Evolutionary conservation across 352 stramenopile species (phyloP).

Genomic region (Elongisporangium senticosum): DNA sequence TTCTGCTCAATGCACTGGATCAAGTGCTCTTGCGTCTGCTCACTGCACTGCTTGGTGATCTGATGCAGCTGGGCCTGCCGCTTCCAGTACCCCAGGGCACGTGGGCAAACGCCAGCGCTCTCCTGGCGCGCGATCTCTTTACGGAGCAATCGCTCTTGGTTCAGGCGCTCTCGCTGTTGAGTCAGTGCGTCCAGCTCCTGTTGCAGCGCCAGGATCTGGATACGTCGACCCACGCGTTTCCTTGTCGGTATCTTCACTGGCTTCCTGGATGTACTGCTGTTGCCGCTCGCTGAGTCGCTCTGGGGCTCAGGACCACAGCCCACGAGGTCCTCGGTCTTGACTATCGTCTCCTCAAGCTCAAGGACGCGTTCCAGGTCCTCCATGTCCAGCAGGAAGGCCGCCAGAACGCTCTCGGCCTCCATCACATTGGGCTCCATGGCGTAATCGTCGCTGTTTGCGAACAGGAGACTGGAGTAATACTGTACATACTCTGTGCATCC

Average conservation of each 20-base stretch:
- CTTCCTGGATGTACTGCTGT: neutral
- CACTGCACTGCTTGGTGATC: neutral
- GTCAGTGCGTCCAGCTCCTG: neutral
- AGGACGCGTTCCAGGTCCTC: neutral
- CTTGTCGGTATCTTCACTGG: neutral
- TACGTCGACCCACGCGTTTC: neutral
- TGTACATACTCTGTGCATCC: too few species aligned
- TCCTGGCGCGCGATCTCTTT: neutral
- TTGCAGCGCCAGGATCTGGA: neutral
- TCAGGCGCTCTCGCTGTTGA: neutral
- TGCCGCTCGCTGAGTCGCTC: neutral
- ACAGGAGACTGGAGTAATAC: neutral
- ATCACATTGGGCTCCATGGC: neutral
- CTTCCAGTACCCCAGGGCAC: neutral
- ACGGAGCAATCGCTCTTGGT: neutral
- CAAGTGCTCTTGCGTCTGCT: neutral
- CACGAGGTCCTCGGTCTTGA: neutral
- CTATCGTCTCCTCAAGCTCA: neutral
- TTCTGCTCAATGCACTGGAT: neutral
- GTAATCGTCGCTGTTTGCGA: neutral
- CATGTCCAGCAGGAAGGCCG: neutral
- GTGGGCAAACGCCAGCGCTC: neutral
- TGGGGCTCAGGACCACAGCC: neutral
- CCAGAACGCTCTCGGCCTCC: neutral
- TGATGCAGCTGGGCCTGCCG: neutral